Base-by-base conservation (phyloP, 1,139 yeast species). In the Candida sojae region DNA sequence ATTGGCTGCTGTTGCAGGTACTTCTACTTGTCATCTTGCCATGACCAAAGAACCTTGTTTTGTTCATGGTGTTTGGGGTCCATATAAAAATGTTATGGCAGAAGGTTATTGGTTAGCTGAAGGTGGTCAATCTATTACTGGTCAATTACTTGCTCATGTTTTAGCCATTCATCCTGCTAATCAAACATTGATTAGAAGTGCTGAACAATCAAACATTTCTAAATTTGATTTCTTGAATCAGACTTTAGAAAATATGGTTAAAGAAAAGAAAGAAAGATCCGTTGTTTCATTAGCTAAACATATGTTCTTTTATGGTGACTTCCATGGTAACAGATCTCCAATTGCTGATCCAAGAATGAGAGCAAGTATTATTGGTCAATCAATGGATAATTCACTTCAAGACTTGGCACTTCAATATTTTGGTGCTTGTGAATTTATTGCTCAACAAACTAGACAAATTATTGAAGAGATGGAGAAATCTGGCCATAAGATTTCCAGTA, bases 21-120 rank as follows among this genome's bases (percentile, higher is more conserved):
- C 99, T 5, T 91, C 97, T 1, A 93, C 99, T 1, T 93, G 99
- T 66, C 99, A 93, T 67, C 83, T 93, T 59, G 92, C 91, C 51
- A 79, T 92, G 80, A 87, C 96, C 33, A 79, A 82, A 54, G 86
- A 88, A 31, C 88, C 97, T 0, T 82, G 90, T 44, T 92, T 93
- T 65, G 98, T 93, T 11, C 83, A 90, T 44, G 99, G 99, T 49
- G 97, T 93, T 32, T 93, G 99, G 99, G 99, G 99, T 21, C 99
- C 99, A 3, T 93, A 93, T 70, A 80, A 91, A 60, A 96, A 92
- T 65, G 96, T 89, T 9, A 78, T 93, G 75, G 88, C 95, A 17
- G 88, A 89, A 34, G 91, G 85, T 10, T 86, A 79, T 61, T 93
- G 98, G 98, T 78, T 91, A 58, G 96, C 98, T n/a, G 99, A 93